Conservation (phyloP, 495 filamentous ascomycete species). For the Trichocladium uniseriatum region DNA sequence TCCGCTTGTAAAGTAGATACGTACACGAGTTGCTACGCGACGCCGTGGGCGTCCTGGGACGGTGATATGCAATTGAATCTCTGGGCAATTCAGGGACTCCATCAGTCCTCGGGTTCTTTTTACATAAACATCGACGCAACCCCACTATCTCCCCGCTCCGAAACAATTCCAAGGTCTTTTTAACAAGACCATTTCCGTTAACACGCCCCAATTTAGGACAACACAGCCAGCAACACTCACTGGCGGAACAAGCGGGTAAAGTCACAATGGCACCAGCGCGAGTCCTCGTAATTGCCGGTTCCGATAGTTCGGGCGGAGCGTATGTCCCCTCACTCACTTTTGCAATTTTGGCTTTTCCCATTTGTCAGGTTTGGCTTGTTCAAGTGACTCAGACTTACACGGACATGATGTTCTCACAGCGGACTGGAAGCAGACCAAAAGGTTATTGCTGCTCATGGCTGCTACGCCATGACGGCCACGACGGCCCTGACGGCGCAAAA, state of each 20-base stretch:
- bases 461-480: constrained; percentile 94
- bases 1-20: background rate
- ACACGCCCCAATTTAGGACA: background rate
- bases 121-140: background rate
- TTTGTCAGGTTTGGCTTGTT: background rate
- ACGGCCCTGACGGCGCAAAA: constrained; percentile 94
- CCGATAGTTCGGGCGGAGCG: constrained; percentile 88
- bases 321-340: constrained; percentile 35
- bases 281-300: constrained; percentile 77
- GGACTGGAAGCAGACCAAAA: constrained; percentile 97
- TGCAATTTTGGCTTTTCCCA: background rate
- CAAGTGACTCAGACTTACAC: constrained; percentile 4
- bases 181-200: background rate
- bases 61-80: too few species aligned
- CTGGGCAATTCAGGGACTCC: background rate
- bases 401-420: constrained; percentile 34
- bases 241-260: background rate
- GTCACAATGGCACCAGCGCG: constrained; percentile 31
- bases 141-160: constrained; percentile 9
- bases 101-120: background rate
- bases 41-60: too few species aligned
- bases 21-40: too few species aligned
- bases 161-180: background rate
- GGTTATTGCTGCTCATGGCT: constrained; percentile 81
- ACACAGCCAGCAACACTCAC: background rate